Conservation (phyloP, 208 protist genomes). For the Tritrichomonas musculus region DNA sequence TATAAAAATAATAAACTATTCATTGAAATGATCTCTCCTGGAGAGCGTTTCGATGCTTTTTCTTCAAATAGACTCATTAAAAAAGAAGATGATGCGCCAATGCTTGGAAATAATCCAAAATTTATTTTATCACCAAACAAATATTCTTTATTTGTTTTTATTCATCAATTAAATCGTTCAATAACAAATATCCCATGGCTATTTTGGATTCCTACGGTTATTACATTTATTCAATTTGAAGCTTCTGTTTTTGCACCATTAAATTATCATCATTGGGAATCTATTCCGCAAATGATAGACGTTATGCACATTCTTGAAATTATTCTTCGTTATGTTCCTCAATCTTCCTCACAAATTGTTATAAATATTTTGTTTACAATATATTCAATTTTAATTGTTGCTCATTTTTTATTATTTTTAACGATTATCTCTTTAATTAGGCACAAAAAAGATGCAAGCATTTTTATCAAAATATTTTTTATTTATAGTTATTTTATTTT, state of each 20-base stretch:
- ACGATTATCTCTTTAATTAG: not conserved
- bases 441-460: not conserved
- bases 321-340: not conserved
- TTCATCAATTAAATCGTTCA: not conserved
- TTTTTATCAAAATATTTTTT: not conserved
- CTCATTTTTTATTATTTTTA: not conserved
- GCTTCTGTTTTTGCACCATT: not conserved
- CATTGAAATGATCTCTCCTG: not conserved
- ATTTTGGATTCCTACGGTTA: not conserved
- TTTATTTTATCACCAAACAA: not conserved
- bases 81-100: not conserved
- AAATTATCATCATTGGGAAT: not conserved
- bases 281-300: not conserved
- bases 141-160: not conserved
- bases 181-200: not conserved
- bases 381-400: not conserved
- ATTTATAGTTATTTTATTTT: not conserved
- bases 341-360: too few species aligned
- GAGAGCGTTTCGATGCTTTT: conserved; percentile 6
- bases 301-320: not conserved
- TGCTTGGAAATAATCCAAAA: too few species aligned
- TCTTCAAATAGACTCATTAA: not conserved
- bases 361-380: not conserved
- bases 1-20: too few species aligned
- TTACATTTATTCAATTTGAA: not conserved